Evolutionary conservation across 2,329 filamentous ascomycete genomes (phyloP).

Genomic region (Cordyceps pruinosa): DNA sequence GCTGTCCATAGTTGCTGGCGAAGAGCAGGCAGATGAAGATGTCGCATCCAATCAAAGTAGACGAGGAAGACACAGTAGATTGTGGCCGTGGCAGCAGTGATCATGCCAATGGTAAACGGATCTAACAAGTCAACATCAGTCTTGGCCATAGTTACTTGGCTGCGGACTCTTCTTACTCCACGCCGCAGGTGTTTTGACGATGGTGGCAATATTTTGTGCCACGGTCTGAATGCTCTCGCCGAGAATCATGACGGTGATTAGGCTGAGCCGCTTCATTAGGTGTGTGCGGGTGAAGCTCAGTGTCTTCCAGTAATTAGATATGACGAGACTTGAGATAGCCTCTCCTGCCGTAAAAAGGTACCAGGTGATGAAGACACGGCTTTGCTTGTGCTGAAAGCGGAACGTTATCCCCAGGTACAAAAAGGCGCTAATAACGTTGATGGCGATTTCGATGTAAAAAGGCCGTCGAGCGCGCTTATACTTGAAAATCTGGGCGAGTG

Average conservation of each 20-base stretch:
- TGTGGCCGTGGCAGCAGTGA: slow-evolving; percentile 32
- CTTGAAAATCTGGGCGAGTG: slow-evolving; percentile 36
- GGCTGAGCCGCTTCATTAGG: slow-evolving; percentile 55
- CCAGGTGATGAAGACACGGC: slow-evolving; percentile 36
- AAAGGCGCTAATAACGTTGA: slow-evolving; percentile 29
- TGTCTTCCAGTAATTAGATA: slow-evolving; percentile 48
- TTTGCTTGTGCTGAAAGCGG: slow-evolving; percentile 28
- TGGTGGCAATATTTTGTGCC: slow-evolving; percentile 41
- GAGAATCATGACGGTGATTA: slow-evolving; percentile 59
- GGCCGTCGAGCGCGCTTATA: slow-evolving; percentile 31
- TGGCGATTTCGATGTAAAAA: slow-evolving; percentile 28
- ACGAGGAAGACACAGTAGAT: slow-evolving; percentile 40
- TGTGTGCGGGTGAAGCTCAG: slow-evolving; percentile 57
- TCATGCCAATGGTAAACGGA: slow-evolving; percentile 31
- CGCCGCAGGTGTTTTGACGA: slow-evolving; percentile 34
- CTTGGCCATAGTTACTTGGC: not conserved
- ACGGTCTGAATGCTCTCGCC: slow-evolving; percentile 60
- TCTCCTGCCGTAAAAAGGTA: slow-evolving; percentile 50
- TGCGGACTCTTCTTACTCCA: slow-evolving; percentile 28
- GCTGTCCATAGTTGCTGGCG: slow-evolving; percentile 53
- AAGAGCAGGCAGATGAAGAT: slow-evolving; percentile 48
- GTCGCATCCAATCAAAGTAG: slow-evolving; percentile 58
- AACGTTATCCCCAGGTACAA: slow-evolving; percentile 38
- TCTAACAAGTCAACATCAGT: slow-evolving; percentile 19
- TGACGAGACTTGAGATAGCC: slow-evolving; percentile 40